Conservation (phyloP, 495 filamentous ascomycete genomes). For the Daldinia bambusicola region DNA sequence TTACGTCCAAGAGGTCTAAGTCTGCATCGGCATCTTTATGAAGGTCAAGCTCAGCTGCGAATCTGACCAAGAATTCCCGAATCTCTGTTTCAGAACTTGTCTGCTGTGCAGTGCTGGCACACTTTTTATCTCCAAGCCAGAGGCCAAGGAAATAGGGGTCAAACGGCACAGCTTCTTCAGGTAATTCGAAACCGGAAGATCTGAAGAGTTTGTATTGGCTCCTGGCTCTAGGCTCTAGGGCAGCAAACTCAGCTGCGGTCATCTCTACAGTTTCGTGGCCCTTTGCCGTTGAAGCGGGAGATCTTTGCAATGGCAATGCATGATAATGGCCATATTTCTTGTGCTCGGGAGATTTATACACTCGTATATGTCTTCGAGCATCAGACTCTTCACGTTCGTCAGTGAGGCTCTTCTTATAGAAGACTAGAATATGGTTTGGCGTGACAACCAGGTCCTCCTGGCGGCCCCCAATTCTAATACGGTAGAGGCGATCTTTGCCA, state of each 20-base stretch:
- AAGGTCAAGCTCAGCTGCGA: conserved; percentile 5
- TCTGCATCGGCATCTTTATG: background rate
- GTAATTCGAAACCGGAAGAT: conserved; percentile 20
- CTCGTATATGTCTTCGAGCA: background rate
- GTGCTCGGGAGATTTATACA: background rate
- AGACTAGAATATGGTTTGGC: conserved; percentile 60
- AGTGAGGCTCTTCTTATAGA: conserved; percentile 46
- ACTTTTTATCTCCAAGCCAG: conserved; percentile 7
- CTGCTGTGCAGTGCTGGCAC: background rate
- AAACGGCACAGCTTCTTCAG: conserved; percentile 1
- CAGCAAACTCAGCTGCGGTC: conserved; percentile 56
- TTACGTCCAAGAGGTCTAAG: background rate
- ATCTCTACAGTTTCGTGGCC: conserved; percentile 54
- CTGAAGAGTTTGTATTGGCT: conserved; percentile 45
- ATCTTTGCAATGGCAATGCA: background rate
- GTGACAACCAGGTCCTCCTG: conserved; percentile 61
- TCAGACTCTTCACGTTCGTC: background rate
- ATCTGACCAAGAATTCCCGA: background rate
- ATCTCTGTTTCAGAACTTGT: background rate
- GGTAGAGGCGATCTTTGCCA: conserved; percentile 54
- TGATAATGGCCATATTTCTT: background rate
- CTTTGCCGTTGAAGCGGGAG: conserved; percentile 14
- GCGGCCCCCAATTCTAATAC: conserved; percentile 33
- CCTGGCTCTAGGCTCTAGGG: conserved; percentile 48
- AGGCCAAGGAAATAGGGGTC: conserved; percentile 10